Evolutionary conservation across 345 rosid species (phyloP), one percentile per base, ranked within the genome.

Genomic region (Pugionium cornutum): DNA sequence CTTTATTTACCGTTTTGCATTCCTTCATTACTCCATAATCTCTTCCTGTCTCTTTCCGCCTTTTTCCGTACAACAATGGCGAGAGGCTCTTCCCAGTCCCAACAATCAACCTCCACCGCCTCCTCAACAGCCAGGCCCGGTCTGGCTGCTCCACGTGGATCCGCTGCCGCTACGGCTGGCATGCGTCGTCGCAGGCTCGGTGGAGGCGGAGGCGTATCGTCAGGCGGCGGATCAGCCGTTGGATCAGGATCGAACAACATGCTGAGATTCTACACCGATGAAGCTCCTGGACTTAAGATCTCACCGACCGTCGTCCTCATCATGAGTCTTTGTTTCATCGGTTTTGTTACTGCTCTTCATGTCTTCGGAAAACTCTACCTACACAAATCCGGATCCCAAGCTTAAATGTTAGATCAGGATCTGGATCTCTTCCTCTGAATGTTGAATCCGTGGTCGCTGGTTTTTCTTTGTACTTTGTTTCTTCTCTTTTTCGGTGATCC

Each of bases 251-350:
- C 84, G 41, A 68, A 77, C 64, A 91, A 91, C 78, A 85, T 91
- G 96, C 94, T 91, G 65, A 83, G 96, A 30, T 88, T 91, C 89
- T 91, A 91, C 87, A 91, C 96, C 4, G 97, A 88, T 50, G 96
- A 91, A n/a, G 81, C 92, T 11, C 97, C 97, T 0, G 97, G 97
- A 0, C 76, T 91, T 64, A 91, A 86, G 88, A 91, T 91, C 81
- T 84, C 96, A 29, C 97, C 97, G 1, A 91, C 96, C 10, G 87
- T 87, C 28, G 98, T 91, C 49, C 94, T 91, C 58, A 86, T 91
- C 56, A 86, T 91, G 83, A 91, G 98, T 60, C 86, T 91, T 70
- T 88, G 96, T 84, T 91, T 91, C 89, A 91, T 91, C 76, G 98
- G 90, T 48, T 91, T 86, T 60, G 98, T 91, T 63, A 86, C 95